A percentile compares a stretch with the other conserved stretches of the same genome.
Conservation (phyloP, 192 early-diverging fungal genomes). For the Gigaspora rosea region DNA sequence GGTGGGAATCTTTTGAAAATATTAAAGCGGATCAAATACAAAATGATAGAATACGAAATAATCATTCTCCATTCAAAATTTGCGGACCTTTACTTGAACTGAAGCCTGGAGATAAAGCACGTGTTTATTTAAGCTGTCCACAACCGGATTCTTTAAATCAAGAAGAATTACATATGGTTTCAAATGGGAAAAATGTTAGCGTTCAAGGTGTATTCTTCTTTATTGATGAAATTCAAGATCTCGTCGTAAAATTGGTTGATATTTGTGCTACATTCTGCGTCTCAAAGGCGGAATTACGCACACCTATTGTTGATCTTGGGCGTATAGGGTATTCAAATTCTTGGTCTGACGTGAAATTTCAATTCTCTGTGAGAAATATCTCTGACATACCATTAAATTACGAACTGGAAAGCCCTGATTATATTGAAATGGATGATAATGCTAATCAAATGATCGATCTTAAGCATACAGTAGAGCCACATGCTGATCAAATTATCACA, state of each 20-base stretch:
- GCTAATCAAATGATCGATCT: background rate
- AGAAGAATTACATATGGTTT: constrained; percentile 40
- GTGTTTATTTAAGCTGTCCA: constrained; percentile 55
- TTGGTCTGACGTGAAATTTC: constrained; percentile 62
- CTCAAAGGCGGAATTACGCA: constrained; percentile 57
- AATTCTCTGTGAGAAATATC: constrained; percentile 64
- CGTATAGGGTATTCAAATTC: constrained; percentile 77
- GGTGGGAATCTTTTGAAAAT: constrained; percentile 31
- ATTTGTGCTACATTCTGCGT: constrained; percentile 62
- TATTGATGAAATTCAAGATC: constrained; percentile 50
- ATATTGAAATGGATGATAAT: constrained; percentile 42
- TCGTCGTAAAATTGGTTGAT: constrained; percentile 62
- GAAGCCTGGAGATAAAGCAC: constrained; percentile 48
- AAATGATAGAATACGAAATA: constrained; percentile 1
- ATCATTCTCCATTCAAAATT: constrained; percentile 30
- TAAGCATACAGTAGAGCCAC: constrained; percentile 38
- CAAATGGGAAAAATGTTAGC: constrained; percentile 55
- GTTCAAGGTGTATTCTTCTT: constrained; percentile 63
- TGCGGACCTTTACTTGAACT: constrained; percentile 51
- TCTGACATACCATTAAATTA: constrained; percentile 66
- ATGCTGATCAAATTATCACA: constrained; percentile 48
- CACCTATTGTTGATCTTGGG: constrained; percentile 64
- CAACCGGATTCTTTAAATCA: constrained; percentile 43
- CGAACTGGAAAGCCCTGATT: constrained; percentile 50
- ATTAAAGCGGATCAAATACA: constrained; percentile 28